Evolutionary conservation across 257 asterid genomes (phyloP).

Genomic region (Petunia secreta): DNA sequence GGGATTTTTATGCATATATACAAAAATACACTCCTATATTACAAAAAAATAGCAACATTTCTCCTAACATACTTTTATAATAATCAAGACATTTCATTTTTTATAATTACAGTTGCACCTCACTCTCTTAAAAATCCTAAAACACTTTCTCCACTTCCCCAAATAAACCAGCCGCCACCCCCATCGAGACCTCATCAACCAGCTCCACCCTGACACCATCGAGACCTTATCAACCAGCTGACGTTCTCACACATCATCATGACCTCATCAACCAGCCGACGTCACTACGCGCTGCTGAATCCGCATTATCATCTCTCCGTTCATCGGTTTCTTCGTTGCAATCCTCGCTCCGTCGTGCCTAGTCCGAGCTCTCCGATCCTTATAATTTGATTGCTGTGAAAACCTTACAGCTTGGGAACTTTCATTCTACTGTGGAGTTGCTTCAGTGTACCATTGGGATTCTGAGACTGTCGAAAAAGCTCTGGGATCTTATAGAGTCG

Average conservation of each 20-base stretch:
- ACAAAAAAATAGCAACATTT: no score
- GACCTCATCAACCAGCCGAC: constrained; percentile 85
- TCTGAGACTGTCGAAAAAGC: constrained; percentile 68
- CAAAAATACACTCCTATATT: no score
- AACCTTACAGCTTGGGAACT: constrained; percentile 72
- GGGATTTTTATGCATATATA: no score
- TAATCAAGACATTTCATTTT: no score
- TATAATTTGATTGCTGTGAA: constrained; percentile 61
- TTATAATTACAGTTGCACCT: no score
- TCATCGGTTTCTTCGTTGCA: constrained; percentile 79
- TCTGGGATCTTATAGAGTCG: constrained; percentile 57
- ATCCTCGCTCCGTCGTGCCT: constrained; percentile 70
- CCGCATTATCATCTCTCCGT: constrained; percentile 74
- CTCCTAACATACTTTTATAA: no score
- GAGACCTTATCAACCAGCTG: constrained; percentile 48
- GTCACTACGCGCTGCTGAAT: constrained; percentile 72
- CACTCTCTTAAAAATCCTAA: no score
- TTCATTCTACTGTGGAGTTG: constrained; percentile 62
- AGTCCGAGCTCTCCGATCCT: constrained; percentile 84
- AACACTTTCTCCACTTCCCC: no score
- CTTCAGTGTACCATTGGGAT: constrained; percentile 70
- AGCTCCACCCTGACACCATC: no score
- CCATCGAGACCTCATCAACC: no score
- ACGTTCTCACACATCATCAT: constrained; percentile 85
- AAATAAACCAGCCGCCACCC: no score